phyloP scores from a whole-genome alignment of 805 yeast species.

The Sugiyamaella floridensis region DNA sequence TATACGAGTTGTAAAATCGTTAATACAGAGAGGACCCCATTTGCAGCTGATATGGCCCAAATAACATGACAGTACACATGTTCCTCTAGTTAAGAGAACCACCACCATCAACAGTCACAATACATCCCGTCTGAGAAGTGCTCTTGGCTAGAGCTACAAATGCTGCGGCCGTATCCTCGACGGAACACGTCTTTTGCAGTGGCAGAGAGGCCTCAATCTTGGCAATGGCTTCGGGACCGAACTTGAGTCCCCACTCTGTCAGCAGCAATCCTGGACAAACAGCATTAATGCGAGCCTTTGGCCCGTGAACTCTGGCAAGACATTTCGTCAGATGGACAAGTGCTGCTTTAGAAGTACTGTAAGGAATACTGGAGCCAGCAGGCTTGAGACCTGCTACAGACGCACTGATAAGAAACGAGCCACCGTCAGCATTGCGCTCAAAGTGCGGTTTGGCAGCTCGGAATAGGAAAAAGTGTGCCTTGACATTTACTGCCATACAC shows the following conservation, averaged over 20 bases:
- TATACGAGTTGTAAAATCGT: no score
- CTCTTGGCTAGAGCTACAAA: constrained; percentile 23
- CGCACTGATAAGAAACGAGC: constrained; percentile 34
- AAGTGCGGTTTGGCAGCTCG: constrained; percentile 27
- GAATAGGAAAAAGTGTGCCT: constrained; percentile 30
- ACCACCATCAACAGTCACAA: constrained; percentile 36
- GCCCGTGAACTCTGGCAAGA: constrained; percentile 23
- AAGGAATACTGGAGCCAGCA: constrained; percentile 31
- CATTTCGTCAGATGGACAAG: constrained; percentile 26
- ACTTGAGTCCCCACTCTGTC: constrained; percentile 27
- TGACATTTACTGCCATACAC: constrained; percentile 26
- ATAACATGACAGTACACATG: not conserved
- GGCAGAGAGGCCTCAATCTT: constrained; percentile 12
- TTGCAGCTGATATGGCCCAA: not conserved
- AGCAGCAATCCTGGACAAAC: constrained; percentile 22
- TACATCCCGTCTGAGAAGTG: constrained; percentile 22
- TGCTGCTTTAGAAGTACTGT: constrained; percentile 32
- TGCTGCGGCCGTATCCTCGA: constrained; percentile 24
- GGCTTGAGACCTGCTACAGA: constrained; percentile 34
- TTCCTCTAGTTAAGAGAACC: not conserved
- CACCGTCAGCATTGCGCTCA: constrained; percentile 31
- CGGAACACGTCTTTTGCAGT: constrained; percentile 9
- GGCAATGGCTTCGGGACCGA: constrained; percentile 21
- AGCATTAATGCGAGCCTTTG: constrained; percentile 19
- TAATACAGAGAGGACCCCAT: no score